Percentiles rank a stretch among this genome's conserved stretches.
phyloP scores from a whole-genome alignment of 176 grass and related monocot genomes.

The Areca catechu region DNA sequence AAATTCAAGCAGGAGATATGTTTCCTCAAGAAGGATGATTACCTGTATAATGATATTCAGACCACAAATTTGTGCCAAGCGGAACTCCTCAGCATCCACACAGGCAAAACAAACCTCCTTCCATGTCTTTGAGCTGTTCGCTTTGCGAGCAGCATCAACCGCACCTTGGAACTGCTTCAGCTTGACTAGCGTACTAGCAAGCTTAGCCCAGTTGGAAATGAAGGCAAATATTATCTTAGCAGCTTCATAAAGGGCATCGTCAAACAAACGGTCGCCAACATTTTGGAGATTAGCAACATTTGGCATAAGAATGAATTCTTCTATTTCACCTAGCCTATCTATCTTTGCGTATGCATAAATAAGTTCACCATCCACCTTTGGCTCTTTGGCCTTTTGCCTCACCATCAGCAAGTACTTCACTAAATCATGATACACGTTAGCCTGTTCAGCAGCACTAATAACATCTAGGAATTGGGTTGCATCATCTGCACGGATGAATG shows the following conservation, averaged over 20 bases:
- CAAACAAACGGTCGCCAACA: constrained; percentile 81
- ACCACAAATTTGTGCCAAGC: constrained; percentile 90
- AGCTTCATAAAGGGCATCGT: constrained; percentile 92
- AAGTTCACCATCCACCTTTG: constrained; percentile 79
- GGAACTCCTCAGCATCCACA: constrained; percentile 96
- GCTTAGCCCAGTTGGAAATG: constrained; percentile 96
- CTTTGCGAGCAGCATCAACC: constrained; percentile 94
- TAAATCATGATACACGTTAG: constrained; percentile 76
- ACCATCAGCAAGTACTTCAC: constrained; percentile 83
- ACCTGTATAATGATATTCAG: constrained; percentile 94
- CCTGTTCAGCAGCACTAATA: constrained; percentile 69
- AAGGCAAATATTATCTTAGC: constrained; percentile 97
- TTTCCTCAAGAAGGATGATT: not conserved
- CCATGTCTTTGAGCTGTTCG: constrained; percentile 90
- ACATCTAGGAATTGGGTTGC: constrained; percentile 81
- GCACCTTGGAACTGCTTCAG: constrained; percentile 95
- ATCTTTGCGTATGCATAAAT: constrained; percentile 98
- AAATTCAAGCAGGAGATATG: no score
- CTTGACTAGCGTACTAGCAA: constrained; percentile 82
- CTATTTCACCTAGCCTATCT: constrained; percentile 75
- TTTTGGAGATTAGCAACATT: constrained; percentile 98
- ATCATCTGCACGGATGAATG: constrained; percentile 92
- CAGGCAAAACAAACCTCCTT: constrained; percentile 98
- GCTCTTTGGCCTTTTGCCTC: constrained; percentile 69
- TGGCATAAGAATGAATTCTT: constrained; percentile 95